These are phyloP conservation scores for Eragrostis curvula DNA, from an alignment of 176 grass and related monocot genomes.

Conservation along the genomic window DNA sequence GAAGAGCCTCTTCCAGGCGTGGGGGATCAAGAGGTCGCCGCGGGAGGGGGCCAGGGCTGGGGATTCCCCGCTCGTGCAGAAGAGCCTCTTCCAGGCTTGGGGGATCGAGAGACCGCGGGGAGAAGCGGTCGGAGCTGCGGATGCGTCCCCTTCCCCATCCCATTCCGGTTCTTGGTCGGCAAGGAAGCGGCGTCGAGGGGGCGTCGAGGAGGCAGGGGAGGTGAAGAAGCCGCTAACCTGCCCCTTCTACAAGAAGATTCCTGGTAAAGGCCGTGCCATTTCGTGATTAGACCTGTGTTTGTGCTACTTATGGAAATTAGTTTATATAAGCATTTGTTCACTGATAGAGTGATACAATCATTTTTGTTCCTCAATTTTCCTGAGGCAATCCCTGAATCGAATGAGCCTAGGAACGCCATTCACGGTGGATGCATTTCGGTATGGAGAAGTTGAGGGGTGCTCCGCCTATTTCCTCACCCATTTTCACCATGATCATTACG, in stretches of 20 bases:
- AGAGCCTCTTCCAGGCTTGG: constrained; percentile 81
- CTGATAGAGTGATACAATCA: background rate
- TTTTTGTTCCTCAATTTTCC: background rate
- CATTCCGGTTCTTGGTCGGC: background rate
- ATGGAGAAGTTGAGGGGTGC: constrained; percentile 61
- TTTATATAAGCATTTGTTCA: background rate
- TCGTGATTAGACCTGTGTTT: background rate
- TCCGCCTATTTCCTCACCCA: constrained; percentile 77
- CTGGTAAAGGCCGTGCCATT: constrained; percentile 17
- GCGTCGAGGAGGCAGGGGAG: background rate
- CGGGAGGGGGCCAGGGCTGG: constrained; percentile 8
- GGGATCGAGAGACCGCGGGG: constrained; percentile 44
- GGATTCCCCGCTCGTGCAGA: constrained; percentile 52
- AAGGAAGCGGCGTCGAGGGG: constrained; percentile 29
- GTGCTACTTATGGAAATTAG: background rate
- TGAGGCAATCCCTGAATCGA: background rate
- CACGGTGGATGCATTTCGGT: constrained; percentile 78
- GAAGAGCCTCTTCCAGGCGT: constrained; percentile 70
- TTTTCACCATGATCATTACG: constrained; percentile 78
- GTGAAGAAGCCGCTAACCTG: constrained; percentile 24
- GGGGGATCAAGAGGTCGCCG: constrained; percentile 52
- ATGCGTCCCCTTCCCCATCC: background rate
- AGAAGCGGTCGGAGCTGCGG: background rate
- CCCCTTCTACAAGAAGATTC: constrained; percentile 74
- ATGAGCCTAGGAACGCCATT: constrained; percentile 60